A percentile compares a stretch with the other conserved stretches of the same genome.
Evolutionary conservation across 2,329 filamentous ascomycete genomes (phyloP).

Genomic region (Aspergillus nomiae): DNA sequence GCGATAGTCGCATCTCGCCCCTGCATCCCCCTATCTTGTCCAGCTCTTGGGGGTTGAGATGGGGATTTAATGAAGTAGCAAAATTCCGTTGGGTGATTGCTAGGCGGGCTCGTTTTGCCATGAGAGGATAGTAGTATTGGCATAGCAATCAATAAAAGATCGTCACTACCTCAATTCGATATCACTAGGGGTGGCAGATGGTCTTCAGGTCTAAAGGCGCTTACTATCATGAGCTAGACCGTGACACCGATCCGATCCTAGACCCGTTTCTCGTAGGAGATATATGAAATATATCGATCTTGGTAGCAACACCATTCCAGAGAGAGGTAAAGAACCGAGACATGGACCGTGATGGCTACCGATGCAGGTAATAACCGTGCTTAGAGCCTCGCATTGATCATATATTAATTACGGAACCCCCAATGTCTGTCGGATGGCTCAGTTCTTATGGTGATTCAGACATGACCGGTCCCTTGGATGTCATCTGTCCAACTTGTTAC

Average conservation of each 20-base stretch:
- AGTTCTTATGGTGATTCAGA: not conserved
- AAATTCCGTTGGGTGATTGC: not conserved
- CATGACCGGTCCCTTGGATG: not conserved
- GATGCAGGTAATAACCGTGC: not conserved
- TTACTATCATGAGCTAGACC: not conserved
- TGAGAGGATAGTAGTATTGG: not conserved
- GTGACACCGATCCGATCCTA: not conserved
- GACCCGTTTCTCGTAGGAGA: not conserved
- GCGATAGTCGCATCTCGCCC: slow-evolving; percentile 13
- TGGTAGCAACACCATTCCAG: not conserved
- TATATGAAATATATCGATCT: not conserved
- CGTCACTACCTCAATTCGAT: not conserved
- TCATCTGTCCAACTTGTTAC: not conserved
- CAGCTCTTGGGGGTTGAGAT: not conserved
- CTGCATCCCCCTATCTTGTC: slow-evolving; percentile 10
- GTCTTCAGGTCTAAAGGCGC: not conserved
- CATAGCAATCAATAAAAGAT: not conserved
- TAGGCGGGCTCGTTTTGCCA: not conserved
- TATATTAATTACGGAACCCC: not conserved
- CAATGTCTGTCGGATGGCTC: not conserved
- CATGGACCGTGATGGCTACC: not conserved
- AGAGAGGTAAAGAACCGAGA: not conserved
- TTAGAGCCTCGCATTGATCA: not conserved
- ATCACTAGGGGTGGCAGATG: not conserved
- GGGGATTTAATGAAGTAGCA: not conserved